Evolutionary conservation across 2,329 filamentous ascomycete species (phyloP).

Genomic region (Septoria linicola): DNA sequence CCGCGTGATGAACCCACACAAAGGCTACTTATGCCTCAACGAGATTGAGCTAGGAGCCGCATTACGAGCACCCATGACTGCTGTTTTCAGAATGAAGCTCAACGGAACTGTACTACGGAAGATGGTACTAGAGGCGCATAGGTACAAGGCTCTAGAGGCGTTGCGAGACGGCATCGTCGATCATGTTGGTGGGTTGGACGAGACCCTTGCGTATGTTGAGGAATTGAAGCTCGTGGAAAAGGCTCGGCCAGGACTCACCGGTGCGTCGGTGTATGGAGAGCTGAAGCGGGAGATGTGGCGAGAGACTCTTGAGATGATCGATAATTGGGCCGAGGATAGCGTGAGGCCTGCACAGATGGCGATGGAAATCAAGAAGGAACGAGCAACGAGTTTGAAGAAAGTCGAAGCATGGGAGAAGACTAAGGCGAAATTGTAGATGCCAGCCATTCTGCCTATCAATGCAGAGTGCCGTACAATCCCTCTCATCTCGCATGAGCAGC

Average conservation of each 20-base stretch:
- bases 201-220: slow-evolving; percentile 59
- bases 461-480: too few species aligned
- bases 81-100: slow-evolving; percentile 71
- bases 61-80: slow-evolving; percentile 71
- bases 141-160: slow-evolving; percentile 64
- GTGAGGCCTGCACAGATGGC: slow-evolving; percentile 52
- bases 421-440: slow-evolving; percentile 31
- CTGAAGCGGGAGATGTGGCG: slow-evolving; percentile 76
- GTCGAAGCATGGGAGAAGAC: slow-evolving; percentile 31
- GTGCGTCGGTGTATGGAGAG: slow-evolving; percentile 65
- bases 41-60: slow-evolving; percentile 77
- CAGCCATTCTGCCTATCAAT: too few species aligned
- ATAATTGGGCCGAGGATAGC: slow-evolving; percentile 49
- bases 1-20: slow-evolving; percentile 67
- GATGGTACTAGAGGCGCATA: slow-evolving; percentile 70
- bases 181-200: slow-evolving; percentile 62
- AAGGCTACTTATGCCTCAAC: slow-evolving; percentile 77
- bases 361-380: slow-evolving; percentile 40
- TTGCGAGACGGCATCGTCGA: slow-evolving; percentile 68
- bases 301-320: slow-evolving; percentile 60
- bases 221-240: slow-evolving; percentile 62
- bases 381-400: slow-evolving; percentile 22
- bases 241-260: slow-evolving; percentile 42
- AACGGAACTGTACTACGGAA: slow-evolving; percentile 56
- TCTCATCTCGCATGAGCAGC: too few species aligned